Conservation (phyloP, 495 filamentous ascomycete genomes). For the Podospora bellae-mahoneyi region DNA sequence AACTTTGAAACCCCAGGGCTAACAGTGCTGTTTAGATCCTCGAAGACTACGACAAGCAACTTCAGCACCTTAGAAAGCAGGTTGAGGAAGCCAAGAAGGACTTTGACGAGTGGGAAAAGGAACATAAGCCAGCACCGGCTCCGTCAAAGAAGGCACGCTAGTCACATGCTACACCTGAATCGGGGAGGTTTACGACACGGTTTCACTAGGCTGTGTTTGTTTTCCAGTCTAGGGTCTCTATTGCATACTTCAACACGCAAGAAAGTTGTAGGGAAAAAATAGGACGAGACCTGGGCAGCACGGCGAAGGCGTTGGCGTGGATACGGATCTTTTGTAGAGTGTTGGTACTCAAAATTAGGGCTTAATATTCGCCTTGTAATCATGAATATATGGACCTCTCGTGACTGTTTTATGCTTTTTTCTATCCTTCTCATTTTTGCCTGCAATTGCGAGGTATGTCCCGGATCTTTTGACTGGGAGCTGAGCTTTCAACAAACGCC, state of each 20-base stretch:
- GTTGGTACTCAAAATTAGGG: not conserved
- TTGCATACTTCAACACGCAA: not conserved
- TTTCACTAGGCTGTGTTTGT: not conserved
- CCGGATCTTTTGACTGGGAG: not conserved
- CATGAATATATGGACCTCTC: not conserved
- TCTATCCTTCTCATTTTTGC: not conserved
- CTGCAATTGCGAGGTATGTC: not conserved
- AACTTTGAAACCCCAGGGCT: slow-evolving; percentile 17
- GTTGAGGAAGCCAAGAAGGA: slow-evolving; percentile 73
- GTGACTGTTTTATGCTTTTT: not conserved
- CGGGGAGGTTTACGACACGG: not conserved
- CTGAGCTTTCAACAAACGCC: not conserved
- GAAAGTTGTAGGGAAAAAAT: not conserved
- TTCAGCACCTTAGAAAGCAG: slow-evolving; percentile 80
- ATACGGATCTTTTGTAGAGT: not conserved
- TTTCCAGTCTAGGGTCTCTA: not conserved
- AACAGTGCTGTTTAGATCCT: slow-evolving; percentile 56
- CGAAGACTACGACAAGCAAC: slow-evolving; percentile 83
- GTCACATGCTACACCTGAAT: not conserved
- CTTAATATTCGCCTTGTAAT: not conserved
- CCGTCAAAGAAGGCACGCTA: slow-evolving; percentile 13
- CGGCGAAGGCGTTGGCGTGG: not conserved
- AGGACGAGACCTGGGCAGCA: not conserved
- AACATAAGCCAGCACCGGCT: slow-evolving; percentile 40
- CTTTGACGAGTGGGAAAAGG: slow-evolving; percentile 71